phyloP scores from a whole-genome alignment of 768 basidiomycete genomes.

The Rhodotorula taiwanensis region DNA sequence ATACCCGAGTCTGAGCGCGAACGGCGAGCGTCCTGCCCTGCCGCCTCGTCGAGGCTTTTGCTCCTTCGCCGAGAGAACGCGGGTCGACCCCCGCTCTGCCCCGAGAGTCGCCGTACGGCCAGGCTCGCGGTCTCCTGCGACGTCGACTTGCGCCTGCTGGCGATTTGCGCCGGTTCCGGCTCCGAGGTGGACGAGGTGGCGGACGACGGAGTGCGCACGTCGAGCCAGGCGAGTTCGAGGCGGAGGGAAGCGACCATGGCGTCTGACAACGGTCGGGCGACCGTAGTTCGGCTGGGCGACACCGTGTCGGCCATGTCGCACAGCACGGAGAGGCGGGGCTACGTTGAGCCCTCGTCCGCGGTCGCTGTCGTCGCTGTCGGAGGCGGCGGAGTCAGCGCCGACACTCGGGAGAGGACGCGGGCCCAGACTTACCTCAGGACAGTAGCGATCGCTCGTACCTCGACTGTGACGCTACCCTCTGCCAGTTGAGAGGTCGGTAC shows the following conservation, averaged over 20 bases:
- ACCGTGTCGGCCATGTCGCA: no score
- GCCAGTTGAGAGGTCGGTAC: no score
- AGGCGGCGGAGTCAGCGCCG: no score
- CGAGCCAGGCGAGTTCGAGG: slow-evolving; percentile 11
- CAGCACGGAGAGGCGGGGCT: no score
- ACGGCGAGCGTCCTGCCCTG: neutral
- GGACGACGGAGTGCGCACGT: neutral
- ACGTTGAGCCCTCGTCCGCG: no score
- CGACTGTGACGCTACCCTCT: no score
- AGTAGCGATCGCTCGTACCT: no score
- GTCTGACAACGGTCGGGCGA: neutral
- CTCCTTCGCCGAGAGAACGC: slow-evolving; percentile 21
- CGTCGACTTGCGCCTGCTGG: neutral
- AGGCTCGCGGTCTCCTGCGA: slow-evolving; percentile 8
- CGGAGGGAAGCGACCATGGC: slow-evolving; percentile 10
- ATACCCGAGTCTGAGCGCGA: no score
- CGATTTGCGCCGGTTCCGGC: neutral
- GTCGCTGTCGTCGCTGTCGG: no score
- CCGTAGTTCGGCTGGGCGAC: no score
- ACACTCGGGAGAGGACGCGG: no score
- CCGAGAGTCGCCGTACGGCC: slow-evolving; percentile 10
- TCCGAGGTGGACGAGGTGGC: neutral
- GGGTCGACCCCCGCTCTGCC: neutral
- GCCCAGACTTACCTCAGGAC: no score
- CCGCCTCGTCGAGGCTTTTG: slow-evolving; percentile 24